phyloP scores from a whole-genome alignment of 2,329 filamentous ascomycete species.

The Hypoxylon sp. region DNA sequence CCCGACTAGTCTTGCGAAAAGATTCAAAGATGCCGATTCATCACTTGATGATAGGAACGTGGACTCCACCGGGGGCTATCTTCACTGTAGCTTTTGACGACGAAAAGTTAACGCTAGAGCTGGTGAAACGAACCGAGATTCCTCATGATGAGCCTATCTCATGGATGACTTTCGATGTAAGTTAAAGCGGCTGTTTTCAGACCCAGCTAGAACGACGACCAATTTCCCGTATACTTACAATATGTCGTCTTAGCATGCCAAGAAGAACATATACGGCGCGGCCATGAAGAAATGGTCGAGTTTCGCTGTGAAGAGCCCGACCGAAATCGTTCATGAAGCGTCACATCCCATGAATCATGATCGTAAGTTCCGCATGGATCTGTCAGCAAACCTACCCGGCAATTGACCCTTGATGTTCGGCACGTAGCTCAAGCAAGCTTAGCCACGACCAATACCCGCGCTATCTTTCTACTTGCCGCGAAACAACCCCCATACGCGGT shows the following conservation, averaged over 20 bases:
- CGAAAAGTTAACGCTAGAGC: constrained; percentile 78
- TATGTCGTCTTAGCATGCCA: constrained; percentile 73
- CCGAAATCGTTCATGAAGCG: constrained; percentile 80
- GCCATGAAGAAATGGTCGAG: constrained; percentile 96
- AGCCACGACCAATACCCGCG: constrained; percentile 83
- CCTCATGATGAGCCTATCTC: constrained; percentile 89
- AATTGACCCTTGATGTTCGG: constrained; percentile 35
- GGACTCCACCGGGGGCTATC: constrained; percentile 90
- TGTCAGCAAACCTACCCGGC: constrained; percentile 31
- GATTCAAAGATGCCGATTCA: constrained; percentile 77
- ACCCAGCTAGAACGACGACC: neutral
- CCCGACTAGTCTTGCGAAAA: constrained; percentile 44
- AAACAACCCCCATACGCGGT: constrained; percentile 83
- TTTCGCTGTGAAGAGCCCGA: constrained; percentile 81
- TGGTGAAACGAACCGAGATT: constrained; percentile 86
- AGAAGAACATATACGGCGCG: constrained; percentile 88
- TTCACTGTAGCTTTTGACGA: constrained; percentile 92
- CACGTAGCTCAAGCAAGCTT: constrained; percentile 75
- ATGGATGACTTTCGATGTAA: constrained; percentile 92
- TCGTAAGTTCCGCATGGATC: constrained; percentile 65
- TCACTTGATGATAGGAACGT: constrained; percentile 92
- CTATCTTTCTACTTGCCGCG: constrained; percentile 89
- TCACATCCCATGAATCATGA: constrained; percentile 84
- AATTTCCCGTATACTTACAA: constrained; percentile 40
- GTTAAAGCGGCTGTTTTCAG: constrained; percentile 53